A percentile compares a stretch with the other conserved stretches of the same genome.
phyloP scores from a whole-genome alignment of 2,329 filamentous ascomycete species.

The Parastagonospora avenae region DNA sequence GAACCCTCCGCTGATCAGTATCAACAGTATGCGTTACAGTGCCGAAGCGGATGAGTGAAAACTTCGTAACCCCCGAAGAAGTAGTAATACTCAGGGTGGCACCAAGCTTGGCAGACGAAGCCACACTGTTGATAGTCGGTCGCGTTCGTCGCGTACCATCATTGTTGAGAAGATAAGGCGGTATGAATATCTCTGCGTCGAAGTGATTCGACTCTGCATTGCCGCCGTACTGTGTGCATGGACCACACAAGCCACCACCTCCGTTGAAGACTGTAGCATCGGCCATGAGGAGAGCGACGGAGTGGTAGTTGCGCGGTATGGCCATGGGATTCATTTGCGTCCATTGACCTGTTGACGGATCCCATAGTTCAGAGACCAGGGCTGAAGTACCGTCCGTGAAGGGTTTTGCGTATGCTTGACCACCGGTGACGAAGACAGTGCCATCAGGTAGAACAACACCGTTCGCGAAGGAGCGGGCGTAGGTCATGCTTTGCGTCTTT shows the following conservation, averaged over 20 bases:
- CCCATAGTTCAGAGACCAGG: slow-evolving; percentile 28
- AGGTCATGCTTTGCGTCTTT: slow-evolving; percentile 31
- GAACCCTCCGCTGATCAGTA: slow-evolving; percentile 62
- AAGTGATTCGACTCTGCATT: slow-evolving; percentile 52
- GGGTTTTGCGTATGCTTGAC: slow-evolving; percentile 16
- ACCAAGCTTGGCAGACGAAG: slow-evolving; percentile 37
- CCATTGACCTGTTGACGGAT: slow-evolving; percentile 27
- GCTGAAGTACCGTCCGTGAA: slow-evolving; percentile 28
- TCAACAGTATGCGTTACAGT: slow-evolving; percentile 62
- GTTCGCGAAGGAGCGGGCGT: slow-evolving; percentile 34
- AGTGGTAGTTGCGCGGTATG: slow-evolving; percentile 36
- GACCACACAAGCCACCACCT: slow-evolving; percentile 53
- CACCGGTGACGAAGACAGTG: slow-evolving; percentile 41
- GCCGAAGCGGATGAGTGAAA: slow-evolving; percentile 56
- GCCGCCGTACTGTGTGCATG: slow-evolving; percentile 30
- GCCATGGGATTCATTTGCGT: slow-evolving; percentile 25
- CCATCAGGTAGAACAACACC: slow-evolving; percentile 41
- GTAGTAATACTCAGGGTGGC: slow-evolving; percentile 40
- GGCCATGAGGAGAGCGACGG: slow-evolving; percentile 30
- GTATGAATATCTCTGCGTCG: slow-evolving; percentile 62
- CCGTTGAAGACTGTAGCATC: slow-evolving; percentile 32
- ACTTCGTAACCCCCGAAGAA: slow-evolving; percentile 28
- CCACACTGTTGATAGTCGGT: slow-evolving; percentile 50
- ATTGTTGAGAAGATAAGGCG: slow-evolving; percentile 29
- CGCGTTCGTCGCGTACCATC: slow-evolving; percentile 25